Evolutionary conservation across 1,284 basidiomycete species (phyloP).

Genomic region (Rhodotorula sp.): DNA sequence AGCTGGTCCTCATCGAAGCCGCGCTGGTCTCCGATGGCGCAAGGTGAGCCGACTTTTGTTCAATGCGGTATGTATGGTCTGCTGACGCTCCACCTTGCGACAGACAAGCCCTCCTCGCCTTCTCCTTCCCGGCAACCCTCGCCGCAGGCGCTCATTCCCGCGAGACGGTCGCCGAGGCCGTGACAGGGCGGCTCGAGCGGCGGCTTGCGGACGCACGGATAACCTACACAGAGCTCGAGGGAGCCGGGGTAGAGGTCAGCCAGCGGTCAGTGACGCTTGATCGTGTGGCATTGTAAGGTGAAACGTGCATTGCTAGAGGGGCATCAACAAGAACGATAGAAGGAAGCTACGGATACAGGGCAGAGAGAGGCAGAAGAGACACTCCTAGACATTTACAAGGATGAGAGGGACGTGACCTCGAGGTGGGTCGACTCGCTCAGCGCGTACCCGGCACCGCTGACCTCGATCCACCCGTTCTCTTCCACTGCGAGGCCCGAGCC

Average conservation of each 20-base stretch:
- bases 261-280: neutral
- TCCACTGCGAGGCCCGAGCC: neutral
- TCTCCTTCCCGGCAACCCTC: constrained; percentile 16
- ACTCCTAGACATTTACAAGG: neutral
- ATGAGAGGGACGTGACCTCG: constrained; percentile 1
- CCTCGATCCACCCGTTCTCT: constrained; percentile 14
- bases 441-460: constrained; percentile 8
- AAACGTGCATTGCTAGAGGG: neutral
- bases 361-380: neutral
- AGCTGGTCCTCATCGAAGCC: constrained; percentile 13
- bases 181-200: neutral
- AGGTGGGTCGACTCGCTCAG: constrained; percentile 17
- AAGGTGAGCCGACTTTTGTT: neutral
- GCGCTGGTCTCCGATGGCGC: neutral
- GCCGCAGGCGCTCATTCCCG: neutral
- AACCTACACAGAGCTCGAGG: neutral
- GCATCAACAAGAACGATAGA: neutral
- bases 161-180: neutral
- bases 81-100: neutral
- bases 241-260: neutral
- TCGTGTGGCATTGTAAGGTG: constrained; percentile 15
- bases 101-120: constrained; percentile 9
- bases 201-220: neutral
- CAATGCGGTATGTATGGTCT: too few species aligned
- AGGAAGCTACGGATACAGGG: neutral